Percentiles rank a stretch among this genome's conserved stretches.
These are phyloP conservation scores for Rhodotorula sp. DNA, from an alignment of 1,284 basidiomycete genomes.

Conservation along the genomic window DNA sequence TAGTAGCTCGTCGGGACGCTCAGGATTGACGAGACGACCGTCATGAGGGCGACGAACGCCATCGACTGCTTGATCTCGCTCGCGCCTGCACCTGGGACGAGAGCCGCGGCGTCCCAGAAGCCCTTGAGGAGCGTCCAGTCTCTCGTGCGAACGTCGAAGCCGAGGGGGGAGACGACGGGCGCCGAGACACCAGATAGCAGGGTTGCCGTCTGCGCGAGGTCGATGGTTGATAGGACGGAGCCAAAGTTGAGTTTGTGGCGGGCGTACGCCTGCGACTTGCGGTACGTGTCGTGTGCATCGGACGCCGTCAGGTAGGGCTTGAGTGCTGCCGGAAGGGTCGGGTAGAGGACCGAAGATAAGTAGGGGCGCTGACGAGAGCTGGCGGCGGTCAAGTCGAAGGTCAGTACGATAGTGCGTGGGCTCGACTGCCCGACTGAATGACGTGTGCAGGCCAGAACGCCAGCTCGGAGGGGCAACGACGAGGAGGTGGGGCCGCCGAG, in stretches of 20 bases:
- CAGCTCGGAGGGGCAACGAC: background rate
- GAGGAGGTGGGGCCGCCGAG: background rate
- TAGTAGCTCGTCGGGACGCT: constrained; percentile 75
- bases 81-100: background rate
- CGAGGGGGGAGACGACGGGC: constrained; percentile 55
- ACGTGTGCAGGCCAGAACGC: background rate
- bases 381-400: background rate
- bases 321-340: constrained; percentile 33
- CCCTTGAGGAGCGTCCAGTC: constrained; percentile 37
- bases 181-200: constrained; percentile 51
- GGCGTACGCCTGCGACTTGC: constrained; percentile 86
- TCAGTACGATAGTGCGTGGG: background rate
- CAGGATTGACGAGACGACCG: constrained; percentile 59
- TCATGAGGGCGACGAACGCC: constrained; percentile 69
- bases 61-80: constrained; percentile 78
- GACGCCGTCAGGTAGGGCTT: constrained; percentile 39
- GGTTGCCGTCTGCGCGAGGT: constrained; percentile 69
- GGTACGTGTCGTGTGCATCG: constrained; percentile 25
- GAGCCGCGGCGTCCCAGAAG: constrained; percentile 30
- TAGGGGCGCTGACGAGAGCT: constrained; percentile 37
- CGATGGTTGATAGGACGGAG: constrained; percentile 70
- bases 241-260: constrained; percentile 87
- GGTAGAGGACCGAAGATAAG: constrained; percentile 24
- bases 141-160: constrained; percentile 62
- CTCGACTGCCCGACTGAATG: background rate